A percentile compares a stretch with the other conserved stretches of the same genome.
phyloP scores from a whole-genome alignment of 495 filamentous ascomycete genomes.

The Xylaria palmicola region DNA sequence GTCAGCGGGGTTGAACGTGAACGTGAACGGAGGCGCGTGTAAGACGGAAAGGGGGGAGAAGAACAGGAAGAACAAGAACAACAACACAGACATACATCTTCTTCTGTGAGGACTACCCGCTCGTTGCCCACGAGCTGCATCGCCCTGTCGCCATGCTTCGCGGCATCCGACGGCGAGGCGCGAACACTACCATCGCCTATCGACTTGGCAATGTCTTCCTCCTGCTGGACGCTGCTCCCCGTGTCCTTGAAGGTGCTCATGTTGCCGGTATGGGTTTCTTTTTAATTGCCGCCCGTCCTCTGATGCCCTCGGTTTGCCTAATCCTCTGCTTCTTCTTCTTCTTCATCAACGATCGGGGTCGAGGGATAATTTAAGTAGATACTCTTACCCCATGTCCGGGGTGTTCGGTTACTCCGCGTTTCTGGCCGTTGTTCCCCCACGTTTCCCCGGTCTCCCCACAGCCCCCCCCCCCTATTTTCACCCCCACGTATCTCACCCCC shows the following conservation, averaged over 20 bases:
- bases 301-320: not conserved
- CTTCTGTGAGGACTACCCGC: constrained; percentile 47
- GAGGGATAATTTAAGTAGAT: constrained; percentile 1
- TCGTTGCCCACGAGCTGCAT: constrained; percentile 14
- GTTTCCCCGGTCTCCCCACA: not conserved
- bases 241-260: constrained; percentile 11
- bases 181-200: not conserved
- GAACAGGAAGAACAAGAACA: too few relatives aligned
- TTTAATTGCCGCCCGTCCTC: not conserved
- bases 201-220: not conserved
- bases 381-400: not conserved
- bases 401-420: not conserved
- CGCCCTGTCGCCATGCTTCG: constrained; percentile 8
- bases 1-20: constrained; percentile 11
- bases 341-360: not conserved
- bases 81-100: constrained; percentile 35
- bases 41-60: not conserved
- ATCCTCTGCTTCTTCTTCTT: not conserved
- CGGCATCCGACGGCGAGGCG: not conserved
- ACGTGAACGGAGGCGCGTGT: too few relatives aligned
- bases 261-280: not conserved
- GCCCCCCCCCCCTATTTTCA: not conserved
- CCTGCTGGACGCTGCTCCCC: not conserved
- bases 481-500: not conserved
- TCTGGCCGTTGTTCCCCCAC: not conserved